Evolutionary conservation across 2,329 filamentous ascomycete genomes (phyloP).

Genomic region (Colletotrichum australisinense): DNA sequence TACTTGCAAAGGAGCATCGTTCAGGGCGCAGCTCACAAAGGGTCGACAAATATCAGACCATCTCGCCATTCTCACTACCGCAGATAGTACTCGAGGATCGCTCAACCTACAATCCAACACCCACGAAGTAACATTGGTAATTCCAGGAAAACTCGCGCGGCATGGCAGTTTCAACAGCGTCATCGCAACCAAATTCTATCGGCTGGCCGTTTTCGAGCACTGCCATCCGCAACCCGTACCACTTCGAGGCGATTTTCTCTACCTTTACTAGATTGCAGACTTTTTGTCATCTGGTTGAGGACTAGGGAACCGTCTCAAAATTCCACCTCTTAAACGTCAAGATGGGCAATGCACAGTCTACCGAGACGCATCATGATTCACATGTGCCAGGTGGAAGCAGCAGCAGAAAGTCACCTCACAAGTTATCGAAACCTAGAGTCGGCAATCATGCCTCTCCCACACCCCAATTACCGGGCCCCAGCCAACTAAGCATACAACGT

Average conservation of each 20-base stretch:
- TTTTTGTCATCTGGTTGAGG: not conserved
- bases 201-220: conserved; percentile 20
- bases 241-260: conserved; percentile 33
- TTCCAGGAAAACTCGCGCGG: conserved; percentile 3
- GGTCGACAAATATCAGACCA: conserved; percentile 16
- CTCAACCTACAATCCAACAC: not conserved
- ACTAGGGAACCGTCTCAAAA: not conserved
- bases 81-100: not conserved
- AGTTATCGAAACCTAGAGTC: conserved; percentile 63
- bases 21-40: not conserved
- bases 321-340: conserved; percentile 36
- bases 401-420: conserved; percentile 53
- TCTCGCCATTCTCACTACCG: not conserved
- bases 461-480: conserved; percentile 43
- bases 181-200: conserved; percentile 10
- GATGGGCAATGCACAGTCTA: conserved; percentile 65
- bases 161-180: conserved; percentile 28
- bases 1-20: not conserved
- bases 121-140: not conserved
- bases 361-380: conserved; percentile 47
- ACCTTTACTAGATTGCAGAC: conserved; percentile 18
- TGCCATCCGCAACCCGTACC: not conserved
- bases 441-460: conserved; percentile 48
- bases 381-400: conserved; percentile 37
- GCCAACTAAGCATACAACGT: conserved; percentile 51